Evolutionary conservation across 352 stramenopile species (phyloP).

Genomic region (Globisporangium nunn): DNA sequence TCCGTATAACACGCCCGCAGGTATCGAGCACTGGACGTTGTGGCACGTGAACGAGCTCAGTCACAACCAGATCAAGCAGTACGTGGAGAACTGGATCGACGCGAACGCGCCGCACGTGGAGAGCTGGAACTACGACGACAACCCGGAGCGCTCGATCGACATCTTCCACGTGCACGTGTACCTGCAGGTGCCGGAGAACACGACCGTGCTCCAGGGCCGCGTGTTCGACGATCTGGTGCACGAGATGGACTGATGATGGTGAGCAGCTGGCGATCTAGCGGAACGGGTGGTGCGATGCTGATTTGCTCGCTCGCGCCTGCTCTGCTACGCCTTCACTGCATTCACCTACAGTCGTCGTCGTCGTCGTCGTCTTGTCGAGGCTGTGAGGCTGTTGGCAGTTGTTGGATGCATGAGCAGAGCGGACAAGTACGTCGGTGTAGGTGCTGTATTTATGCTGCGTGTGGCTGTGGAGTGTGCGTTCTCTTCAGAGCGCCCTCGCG

Average conservation of each 20-base stretch:
- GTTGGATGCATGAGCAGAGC: background rate
- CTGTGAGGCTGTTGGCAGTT: too few species aligned
- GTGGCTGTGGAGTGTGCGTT: background rate
- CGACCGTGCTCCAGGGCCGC: conserved; percentile 51
- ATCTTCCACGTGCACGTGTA: conserved; percentile 90
- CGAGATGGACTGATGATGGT: conserved; percentile 46
- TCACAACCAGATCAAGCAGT: conserved; percentile 82
- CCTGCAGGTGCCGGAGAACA: conserved; percentile 54
- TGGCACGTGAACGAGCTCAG: conserved; percentile 74
- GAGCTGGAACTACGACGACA: conserved; percentile 87
- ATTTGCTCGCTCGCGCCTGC: background rate
- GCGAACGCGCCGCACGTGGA: conserved; percentile 71
- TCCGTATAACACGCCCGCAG: conserved; percentile 82
- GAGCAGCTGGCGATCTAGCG: background rate
- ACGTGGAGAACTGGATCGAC: conserved; percentile 86
- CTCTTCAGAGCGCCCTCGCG: background rate
- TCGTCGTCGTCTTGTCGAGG: too few species aligned
- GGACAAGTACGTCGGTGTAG: background rate
- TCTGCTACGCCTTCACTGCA: too few species aligned
- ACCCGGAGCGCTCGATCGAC: conserved; percentile 82
- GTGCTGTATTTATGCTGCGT: background rate
- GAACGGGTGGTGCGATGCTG: too few species aligned
- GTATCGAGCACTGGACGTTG: conserved; percentile 86
- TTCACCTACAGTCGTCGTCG: too few species aligned
- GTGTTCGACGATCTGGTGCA: conserved; percentile 66